Evolutionary conservation across 176 grass and related monocot genomes (phyloP).

Genomic region (Raddia guianensis): DNA sequence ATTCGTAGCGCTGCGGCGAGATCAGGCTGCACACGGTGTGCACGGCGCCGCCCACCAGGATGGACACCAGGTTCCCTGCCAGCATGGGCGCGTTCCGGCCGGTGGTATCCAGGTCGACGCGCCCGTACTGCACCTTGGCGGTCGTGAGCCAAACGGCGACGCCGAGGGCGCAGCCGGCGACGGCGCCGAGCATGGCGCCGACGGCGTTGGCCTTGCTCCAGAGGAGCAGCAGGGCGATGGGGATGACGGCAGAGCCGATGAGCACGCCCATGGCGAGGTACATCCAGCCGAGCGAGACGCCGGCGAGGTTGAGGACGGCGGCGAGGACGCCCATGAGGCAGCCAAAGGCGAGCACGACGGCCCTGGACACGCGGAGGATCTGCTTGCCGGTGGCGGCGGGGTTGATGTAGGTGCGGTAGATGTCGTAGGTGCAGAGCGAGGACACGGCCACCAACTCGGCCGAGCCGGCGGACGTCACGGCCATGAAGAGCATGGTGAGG

Average conservation of each 20-base stretch:
- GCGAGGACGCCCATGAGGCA: slow-evolving; percentile 71
- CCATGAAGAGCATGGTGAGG: slow-evolving; percentile 91
- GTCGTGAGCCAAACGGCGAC: slow-evolving; percentile 63
- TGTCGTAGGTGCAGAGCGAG: slow-evolving; percentile 78
- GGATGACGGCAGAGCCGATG: slow-evolving; percentile 70
- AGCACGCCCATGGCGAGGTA: slow-evolving; percentile 79
- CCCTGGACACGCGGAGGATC: slow-evolving; percentile 73
- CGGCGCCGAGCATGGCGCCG: slow-evolving; percentile 58
- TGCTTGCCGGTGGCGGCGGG: slow-evolving; percentile 67
- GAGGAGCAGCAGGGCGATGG: slow-evolving; percentile 78
- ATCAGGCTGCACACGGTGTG: slow-evolving; percentile 60
- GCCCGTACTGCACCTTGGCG: slow-evolving; percentile 64
- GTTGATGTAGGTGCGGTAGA: slow-evolving; percentile 78
- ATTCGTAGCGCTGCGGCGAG: slow-evolving; percentile 68
- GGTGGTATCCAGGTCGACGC: slow-evolving; percentile 65
- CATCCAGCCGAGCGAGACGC: slow-evolving; percentile 83
- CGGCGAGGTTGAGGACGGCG: slow-evolving; percentile 63
- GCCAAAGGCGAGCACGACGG: slow-evolving; percentile 54
- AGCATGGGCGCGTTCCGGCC: slow-evolving; percentile 73
- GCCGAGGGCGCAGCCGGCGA: slow-evolving; percentile 51
- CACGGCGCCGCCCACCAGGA: slow-evolving; percentile 60
- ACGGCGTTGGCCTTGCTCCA: slow-evolving; percentile 75
- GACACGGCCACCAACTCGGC: slow-evolving; percentile 74
- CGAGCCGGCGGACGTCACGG: slow-evolving; percentile 74
- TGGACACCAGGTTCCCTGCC: slow-evolving; percentile 68